Evolutionary conservation across 352 stramenopile species (phyloP).

Genomic region (Pythium scleroteichum): DNA sequence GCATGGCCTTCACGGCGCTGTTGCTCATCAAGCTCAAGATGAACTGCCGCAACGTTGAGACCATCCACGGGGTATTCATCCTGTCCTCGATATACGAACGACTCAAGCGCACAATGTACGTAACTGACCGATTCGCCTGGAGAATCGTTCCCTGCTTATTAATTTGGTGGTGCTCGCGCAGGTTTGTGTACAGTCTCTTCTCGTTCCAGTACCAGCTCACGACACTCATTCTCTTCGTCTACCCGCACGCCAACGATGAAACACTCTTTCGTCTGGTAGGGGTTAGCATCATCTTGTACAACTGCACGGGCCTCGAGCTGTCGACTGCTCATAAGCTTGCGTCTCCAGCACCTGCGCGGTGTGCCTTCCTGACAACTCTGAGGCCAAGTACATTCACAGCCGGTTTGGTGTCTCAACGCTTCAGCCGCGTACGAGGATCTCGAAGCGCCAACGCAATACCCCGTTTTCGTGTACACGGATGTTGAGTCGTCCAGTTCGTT

Average conservation of each 20-base stretch:
- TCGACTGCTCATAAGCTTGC: slow-evolving; percentile 49
- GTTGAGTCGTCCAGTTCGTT: not conserved
- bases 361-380: not conserved
- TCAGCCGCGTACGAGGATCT: no score
- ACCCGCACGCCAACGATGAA: not conserved
- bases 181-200: slow-evolving; percentile 58
- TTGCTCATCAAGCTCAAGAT: slow-evolving; percentile 49
- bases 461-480: slow-evolving; percentile 33
- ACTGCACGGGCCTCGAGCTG: not conserved
- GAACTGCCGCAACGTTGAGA: slow-evolving; percentile 61
- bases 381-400: slow-evolving; percentile 4
- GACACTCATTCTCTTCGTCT: slow-evolving; percentile 15
- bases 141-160: no score
- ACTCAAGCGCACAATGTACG: slow-evolving; percentile 68
- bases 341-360: slow-evolving; percentile 39
- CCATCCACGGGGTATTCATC: slow-evolving; percentile 60
- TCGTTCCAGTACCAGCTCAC: slow-evolving; percentile 48
- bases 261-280: not conserved
- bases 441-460: slow-evolving; percentile 21
- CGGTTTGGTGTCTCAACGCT: no score
- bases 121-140: no score
- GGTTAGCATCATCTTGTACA: slow-evolving; percentile 13
- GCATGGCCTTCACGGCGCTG: slow-evolving; percentile 53
- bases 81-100: slow-evolving; percentile 62
- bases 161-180: no score